Base-by-base conservation (phyloP, 768 basidiomycete species). In the Tylopilus subfusipes region DNA sequence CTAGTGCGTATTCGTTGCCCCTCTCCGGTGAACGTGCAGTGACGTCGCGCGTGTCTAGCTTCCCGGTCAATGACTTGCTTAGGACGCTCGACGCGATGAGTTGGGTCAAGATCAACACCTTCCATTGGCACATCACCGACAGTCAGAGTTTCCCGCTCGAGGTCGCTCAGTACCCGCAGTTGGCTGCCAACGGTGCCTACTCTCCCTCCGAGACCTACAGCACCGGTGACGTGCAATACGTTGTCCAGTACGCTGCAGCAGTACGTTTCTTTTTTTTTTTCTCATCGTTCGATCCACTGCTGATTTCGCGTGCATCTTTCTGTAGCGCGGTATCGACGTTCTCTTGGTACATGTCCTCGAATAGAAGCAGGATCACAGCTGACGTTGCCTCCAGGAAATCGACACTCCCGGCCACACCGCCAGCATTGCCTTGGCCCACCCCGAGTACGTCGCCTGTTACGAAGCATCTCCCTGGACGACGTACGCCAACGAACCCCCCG, bases 61-160 rank as follows among this genome's bases (percentile, higher is more conserved):
- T 72, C 56, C 73, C 78, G 1, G 67, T 75, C 4, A 16, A 50
- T 2, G 72, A 76, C 30, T 63, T 80, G 52, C 43, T 68, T 3
- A 70, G 78, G 42, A 80, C 78, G 2, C 58, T 84, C 21, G 77
- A 82, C 38, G 76, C 78, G 12, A 82, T 83, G 79, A 73, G 74
- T 13, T 75, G 75, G 71, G 76, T 76, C 56, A 84, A 84, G 74
- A 73, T 72, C 50, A 91, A 85, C 68, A 82, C 81, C 2, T 80
- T 93, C 61, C 89, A 93, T 59, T 93, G 90, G 91, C 92, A 93
- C 63, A 76, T 90, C 53, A 83, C 83, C 33, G 92, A 94, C 69
- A 82, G 84, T 50, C 89, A 93, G 62, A 84, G 82, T 33, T 94
- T 89, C 74, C 90, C 92, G 2, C 75, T 93, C 16, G 74, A 79